These are phyloP conservation scores for Entomortierella parvispora DNA, from an alignment of 192 early-diverging fungal genomes.

Conservation along the genomic window DNA sequence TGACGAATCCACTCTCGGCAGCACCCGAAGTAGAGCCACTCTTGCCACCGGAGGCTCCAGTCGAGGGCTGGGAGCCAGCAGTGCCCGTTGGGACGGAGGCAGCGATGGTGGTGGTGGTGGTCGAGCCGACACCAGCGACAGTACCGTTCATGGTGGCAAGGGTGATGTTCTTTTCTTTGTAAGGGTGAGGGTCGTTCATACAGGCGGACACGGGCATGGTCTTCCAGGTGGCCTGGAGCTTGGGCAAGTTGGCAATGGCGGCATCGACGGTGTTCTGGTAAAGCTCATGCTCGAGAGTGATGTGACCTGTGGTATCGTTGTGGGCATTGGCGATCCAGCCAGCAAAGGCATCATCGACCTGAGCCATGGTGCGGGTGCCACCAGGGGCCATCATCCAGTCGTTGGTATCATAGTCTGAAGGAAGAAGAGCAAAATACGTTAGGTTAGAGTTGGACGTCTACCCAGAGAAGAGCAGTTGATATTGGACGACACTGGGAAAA, in stretches of 20 bases:
- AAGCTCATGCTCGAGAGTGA: constrained; percentile 60
- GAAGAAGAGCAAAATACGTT: too few species aligned
- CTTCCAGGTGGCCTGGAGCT: constrained; percentile 42
- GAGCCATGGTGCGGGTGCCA: constrained; percentile 20
- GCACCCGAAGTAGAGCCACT: too few species aligned
- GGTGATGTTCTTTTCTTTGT: constrained; percentile 42
- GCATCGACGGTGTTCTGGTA: constrained; percentile 53
- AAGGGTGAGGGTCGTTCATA: constrained; percentile 46
- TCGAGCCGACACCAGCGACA: constrained; percentile 4
- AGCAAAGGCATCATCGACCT: constrained; percentile 49
- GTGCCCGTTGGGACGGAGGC: too few species aligned
- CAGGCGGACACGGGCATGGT: constrained; percentile 49
- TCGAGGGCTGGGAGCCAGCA: too few species aligned
- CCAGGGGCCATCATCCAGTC: constrained; percentile 58
- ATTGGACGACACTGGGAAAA: too few species aligned
- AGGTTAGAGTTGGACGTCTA: too few species aligned
- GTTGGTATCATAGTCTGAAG: constrained; percentile 58
- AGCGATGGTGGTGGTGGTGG: neutral
- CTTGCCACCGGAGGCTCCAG: too few species aligned
- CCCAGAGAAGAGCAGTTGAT: too few species aligned
- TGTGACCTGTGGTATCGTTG: constrained; percentile 51
- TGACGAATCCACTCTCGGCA: too few species aligned
- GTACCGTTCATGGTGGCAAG: constrained; percentile 31
- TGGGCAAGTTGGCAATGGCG: constrained; percentile 55
- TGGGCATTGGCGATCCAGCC: constrained; percentile 54